Conservation (phyloP, 2,329 filamentous ascomycete species). For the Diplocarpon rosae region DNA sequence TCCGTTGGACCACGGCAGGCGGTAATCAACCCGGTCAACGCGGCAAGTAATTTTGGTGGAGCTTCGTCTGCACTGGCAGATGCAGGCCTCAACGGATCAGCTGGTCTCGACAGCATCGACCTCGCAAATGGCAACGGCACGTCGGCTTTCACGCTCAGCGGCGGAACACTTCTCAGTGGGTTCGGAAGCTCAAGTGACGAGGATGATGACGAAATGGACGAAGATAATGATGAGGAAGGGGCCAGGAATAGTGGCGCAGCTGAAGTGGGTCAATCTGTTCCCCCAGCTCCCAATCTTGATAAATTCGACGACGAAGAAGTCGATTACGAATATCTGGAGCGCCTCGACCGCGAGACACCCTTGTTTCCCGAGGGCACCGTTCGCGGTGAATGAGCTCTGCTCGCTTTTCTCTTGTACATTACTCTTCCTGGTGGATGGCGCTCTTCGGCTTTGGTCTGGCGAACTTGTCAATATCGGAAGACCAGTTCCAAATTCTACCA, state of each 20-base stretch:
- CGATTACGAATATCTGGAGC: constrained; percentile 29
- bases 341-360: constrained; percentile 28
- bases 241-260: constrained; percentile 29
- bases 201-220: constrained; percentile 89
- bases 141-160: constrained; percentile 61
- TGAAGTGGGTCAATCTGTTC: constrained; percentile 45
- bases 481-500: constrained; percentile 17
- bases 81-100: constrained; percentile 62
- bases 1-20: constrained; percentile 69
- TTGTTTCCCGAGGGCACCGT: constrained; percentile 40
- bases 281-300: constrained; percentile 28
- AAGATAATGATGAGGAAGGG: constrained; percentile 60
- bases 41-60: constrained; percentile 42
- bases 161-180: constrained; percentile 69
- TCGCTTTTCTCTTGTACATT: constrained; percentile 22
- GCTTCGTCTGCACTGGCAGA: constrained; percentile 62
- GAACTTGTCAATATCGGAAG: constrained; percentile 16
- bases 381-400: constrained; percentile 37
- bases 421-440: constrained; percentile 12
- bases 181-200: constrained; percentile 94
- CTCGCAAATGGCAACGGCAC: constrained; percentile 52
- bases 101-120: constrained; percentile 44
- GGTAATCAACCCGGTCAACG: constrained; percentile 43
- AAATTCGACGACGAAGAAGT: constrained; percentile 28
- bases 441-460: constrained; percentile 11